Evolutionary conservation across 73 alveolate species (phyloP), one percentile per base, ranked within the genome.

Genomic region (Halteria grandinella): DNA sequence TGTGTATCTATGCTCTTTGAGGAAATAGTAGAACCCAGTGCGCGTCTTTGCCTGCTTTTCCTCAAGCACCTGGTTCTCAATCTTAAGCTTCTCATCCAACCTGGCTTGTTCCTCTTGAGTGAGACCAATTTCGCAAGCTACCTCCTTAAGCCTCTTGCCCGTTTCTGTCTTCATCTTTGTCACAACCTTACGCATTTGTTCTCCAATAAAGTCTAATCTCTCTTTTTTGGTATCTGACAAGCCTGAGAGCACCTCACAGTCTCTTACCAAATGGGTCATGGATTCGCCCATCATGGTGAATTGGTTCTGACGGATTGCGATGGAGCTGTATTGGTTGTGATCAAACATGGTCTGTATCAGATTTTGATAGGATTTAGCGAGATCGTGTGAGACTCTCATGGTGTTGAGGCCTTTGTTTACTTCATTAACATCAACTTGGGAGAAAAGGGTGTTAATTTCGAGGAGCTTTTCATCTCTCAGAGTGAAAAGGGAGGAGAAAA

Each of bases 261-360:
- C 73, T 1, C 15, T 1, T 33, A 53, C 37, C 24, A 57, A 29
- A 17, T 57, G 21, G 29, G 21, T 57, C 50, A 57, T 5, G 33
- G 39, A 14, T 29, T 24, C 31, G 10, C 73, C 73, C 4, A 57
- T 5, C 5, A 57, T 14, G 14, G 5, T 32, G 53, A 57, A 57
- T 29, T 57, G 29, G 21, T 57, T 53, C 23, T 57, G 33, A 33
- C 73, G 31, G 21, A 33, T 57, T 14, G 73, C 37, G 1, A 57
- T 57, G 37, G 73, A 4, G 39, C 73, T 57, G 53, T 57, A 57
- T 29, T 57, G 37, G 21, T 57, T 57, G n/a, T 57, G 53, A 57
- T 57, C 73, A 57, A 57, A 57, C 73, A 57, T 57, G 3, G n/a
- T 31, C 31, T 57, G 31, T 10, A 57, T 53, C 14, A 57, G 53